phyloP scores from a whole-genome alignment of 768 basidiomycete species.

The Leccinum uliginosum region DNA sequence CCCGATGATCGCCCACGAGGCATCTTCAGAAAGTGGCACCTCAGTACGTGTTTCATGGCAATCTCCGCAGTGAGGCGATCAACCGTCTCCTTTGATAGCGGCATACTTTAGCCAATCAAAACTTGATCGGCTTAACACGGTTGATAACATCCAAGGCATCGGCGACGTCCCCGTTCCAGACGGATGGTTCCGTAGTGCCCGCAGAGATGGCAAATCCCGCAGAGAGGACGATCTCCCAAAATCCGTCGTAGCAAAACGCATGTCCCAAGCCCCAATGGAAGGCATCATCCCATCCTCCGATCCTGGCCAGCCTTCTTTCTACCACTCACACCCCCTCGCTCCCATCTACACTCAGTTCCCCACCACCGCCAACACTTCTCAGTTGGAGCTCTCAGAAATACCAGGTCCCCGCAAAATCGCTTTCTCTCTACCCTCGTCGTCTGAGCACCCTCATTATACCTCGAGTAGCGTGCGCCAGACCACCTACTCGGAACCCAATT shows the following conservation, averaged over 20 bases:
- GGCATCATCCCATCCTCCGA: conserved; percentile 19
- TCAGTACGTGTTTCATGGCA: conserved; percentile 40
- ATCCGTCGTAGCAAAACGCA: conserved; percentile 42
- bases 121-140: conserved; percentile 64
- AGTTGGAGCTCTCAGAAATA: conserved; percentile 22
- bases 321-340: conserved; percentile 19
- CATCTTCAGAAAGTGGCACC: conserved; percentile 48
- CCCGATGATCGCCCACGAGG: conserved; percentile 40
- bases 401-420: conserved; percentile 22
- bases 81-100: conserved; percentile 39
- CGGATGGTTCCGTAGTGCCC: conserved; percentile 76
- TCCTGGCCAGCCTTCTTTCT: conserved; percentile 18
- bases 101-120: conserved; percentile 82
- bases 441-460: conserved; percentile 20
- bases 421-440: conserved; percentile 30
- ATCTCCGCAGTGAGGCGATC: conserved; percentile 24
- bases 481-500: conserved; percentile 31
- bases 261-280: conserved; percentile 32
- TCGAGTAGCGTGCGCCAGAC: conserved; percentile 24
- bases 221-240: conserved; percentile 40
- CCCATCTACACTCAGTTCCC: conserved; percentile 31
- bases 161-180: conserved; percentile 67
- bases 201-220: conserved; percentile 53
- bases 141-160: conserved; percentile 65
- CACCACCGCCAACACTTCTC: conserved; percentile 27